phyloP scores from a whole-genome alignment of 495 filamentous ascomycete genomes.

The Hypomontagnella monticulosa region DNA sequence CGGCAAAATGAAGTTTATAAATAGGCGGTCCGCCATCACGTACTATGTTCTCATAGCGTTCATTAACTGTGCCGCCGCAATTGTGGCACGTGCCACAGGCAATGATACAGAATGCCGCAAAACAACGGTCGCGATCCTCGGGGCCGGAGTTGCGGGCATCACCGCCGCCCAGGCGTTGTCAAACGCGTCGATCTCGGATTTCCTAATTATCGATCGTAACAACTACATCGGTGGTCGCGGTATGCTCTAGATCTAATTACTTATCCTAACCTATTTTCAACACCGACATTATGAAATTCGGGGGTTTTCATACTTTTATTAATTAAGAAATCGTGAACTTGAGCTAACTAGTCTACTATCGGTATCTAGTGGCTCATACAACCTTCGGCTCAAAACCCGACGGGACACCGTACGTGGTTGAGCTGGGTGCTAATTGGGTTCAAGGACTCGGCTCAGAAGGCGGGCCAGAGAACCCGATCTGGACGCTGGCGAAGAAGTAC shows the following conservation, averaged over 20 bases:
- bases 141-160: constrained; percentile 73
- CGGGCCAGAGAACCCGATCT: constrained; percentile 75
- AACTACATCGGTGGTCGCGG: constrained; percentile 69
- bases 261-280: constrained; percentile 41
- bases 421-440: constrained; percentile 78
- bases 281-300: not conserved
- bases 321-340: not conserved
- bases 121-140: constrained; percentile 59
- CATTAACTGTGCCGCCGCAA: constrained; percentile 8
- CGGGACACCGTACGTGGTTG: constrained; percentile 68
- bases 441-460: constrained; percentile 69
- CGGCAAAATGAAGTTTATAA: constrained; percentile 29
- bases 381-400: constrained; percentile 64
- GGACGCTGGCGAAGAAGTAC: constrained; percentile 73
- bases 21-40: constrained; percentile 8
- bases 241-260: constrained; percentile 34
- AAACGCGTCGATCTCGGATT: constrained; percentile 72
- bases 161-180: constrained; percentile 75
- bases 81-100: not conserved
- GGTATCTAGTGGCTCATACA: constrained; percentile 52
- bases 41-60: constrained; percentile 32
- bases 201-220: constrained; percentile 75
- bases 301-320: too few species aligned
- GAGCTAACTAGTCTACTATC: constrained; percentile 17
- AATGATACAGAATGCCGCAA: constrained; percentile 40